These are phyloP conservation scores for Astraeus odoratus DNA, from an alignment of 768 basidiomycete species.

Conservation along the genomic window DNA sequence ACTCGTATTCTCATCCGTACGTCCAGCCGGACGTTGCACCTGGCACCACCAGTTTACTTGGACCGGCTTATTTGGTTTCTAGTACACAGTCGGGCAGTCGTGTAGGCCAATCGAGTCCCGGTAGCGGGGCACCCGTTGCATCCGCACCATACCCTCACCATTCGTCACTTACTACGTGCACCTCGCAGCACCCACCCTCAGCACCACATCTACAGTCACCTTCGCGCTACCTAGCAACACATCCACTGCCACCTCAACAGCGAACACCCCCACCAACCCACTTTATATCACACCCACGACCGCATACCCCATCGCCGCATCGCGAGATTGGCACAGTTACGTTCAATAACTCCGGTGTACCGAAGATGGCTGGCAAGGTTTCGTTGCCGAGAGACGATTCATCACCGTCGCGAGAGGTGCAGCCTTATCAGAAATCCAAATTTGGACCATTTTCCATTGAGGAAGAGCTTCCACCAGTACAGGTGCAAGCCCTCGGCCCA, in stretches of 20 bases:
- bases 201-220: conserved; percentile 13
- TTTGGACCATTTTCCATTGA: neutral
- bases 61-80: neutral
- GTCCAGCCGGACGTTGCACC: neutral
- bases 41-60: neutral
- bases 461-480: neutral
- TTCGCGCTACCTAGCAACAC: conserved; percentile 1
- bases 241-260: conserved; percentile 7
- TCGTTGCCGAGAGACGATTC: conserved; percentile 15
- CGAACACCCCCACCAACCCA: conserved; percentile 15
- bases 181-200: conserved; percentile 1
- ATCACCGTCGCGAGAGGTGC: conserved; percentile 5
- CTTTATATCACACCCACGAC: conserved; percentile 8
- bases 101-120: neutral
- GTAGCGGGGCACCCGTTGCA: too few relatives aligned
- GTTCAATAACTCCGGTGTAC: conserved; percentile 9
- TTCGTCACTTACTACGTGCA: neutral
- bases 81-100: neutral
- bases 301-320: conserved; percentile 4
- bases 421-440: conserved; percentile 3
- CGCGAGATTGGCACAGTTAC: neutral
- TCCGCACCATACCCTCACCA: neutral
- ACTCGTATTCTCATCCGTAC: neutral
- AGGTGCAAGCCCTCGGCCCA: neutral
- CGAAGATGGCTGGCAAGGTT: conserved; percentile 25